Conservation (phyloP, 2,329 filamentous ascomycete genomes). For the Cladophialophora carrionii region DNA sequence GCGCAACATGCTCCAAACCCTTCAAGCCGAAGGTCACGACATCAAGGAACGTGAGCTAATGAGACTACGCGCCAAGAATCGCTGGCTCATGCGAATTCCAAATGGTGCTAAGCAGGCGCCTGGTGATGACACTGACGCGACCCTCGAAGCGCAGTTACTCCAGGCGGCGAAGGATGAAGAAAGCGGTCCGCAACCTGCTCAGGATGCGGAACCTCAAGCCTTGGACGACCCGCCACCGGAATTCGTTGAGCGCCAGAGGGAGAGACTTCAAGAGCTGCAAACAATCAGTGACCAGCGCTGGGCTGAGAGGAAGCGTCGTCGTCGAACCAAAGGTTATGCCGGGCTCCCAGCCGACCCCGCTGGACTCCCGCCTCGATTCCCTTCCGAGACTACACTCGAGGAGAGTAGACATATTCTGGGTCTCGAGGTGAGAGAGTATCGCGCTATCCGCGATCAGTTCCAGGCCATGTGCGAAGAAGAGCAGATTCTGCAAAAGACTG, state of each 20-base stretch:
- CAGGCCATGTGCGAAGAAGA: conserved; percentile 69
- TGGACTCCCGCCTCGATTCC: conserved; percentile 69
- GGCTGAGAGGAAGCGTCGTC: conserved; percentile 66
- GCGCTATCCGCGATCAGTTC: conserved; percentile 67
- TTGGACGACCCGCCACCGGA: conserved; percentile 48
- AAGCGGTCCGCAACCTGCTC: conserved; percentile 10
- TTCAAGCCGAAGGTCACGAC: conserved; percentile 72
- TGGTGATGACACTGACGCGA: conserved; percentile 38
- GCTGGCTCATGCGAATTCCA: conserved; percentile 66
- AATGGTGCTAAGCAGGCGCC: conserved; percentile 57
- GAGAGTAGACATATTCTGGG: conserved; percentile 72
- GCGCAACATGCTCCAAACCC: conserved; percentile 70
- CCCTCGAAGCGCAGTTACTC: conserved; percentile 39
- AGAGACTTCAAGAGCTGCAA: conserved; percentile 59
- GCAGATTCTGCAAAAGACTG: conserved; percentile 73
- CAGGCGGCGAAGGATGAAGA: conserved; percentile 33
- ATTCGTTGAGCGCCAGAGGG: conserved; percentile 57
- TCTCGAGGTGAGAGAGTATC: conserved; percentile 67
- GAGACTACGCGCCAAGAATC: conserved; percentile 69
- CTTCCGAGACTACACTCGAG: conserved; percentile 79
- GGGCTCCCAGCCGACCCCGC: conserved; percentile 69
- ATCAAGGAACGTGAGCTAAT: conserved; percentile 73
- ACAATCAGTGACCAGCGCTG: conserved; percentile 65
- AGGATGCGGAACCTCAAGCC: conserved; percentile 10
- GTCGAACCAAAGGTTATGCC: conserved; percentile 69